Percentiles rank a stretch among this genome's conserved stretches.
phyloP scores from a whole-genome alignment of 345 rosid species.

The Pugionium cornutum region DNA sequence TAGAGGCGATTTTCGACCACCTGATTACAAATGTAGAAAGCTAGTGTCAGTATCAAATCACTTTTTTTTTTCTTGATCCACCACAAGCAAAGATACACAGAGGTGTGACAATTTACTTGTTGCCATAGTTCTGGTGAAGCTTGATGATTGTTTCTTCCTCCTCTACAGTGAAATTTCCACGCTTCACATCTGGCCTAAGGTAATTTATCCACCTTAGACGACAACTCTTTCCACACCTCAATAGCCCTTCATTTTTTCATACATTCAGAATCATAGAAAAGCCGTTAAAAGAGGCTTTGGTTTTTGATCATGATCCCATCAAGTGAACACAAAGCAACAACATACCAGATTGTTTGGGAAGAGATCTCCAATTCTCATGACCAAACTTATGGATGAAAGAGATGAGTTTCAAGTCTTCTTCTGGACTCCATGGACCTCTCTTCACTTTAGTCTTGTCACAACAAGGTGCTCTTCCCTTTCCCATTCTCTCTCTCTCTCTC shows the following conservation, averaged over 20 bases:
- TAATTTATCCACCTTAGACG: slow-evolving; percentile 92
- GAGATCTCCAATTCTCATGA: slow-evolving; percentile 73
- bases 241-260: slow-evolving; percentile 50
- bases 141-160: slow-evolving; percentile 69
- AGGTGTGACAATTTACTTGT: slow-evolving; percentile 51
- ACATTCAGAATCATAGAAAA: slow-evolving; percentile 14
- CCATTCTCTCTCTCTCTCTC: slow-evolving; percentile 44
- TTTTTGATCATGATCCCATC: slow-evolving; percentile 9
- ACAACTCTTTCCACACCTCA: slow-evolving; percentile 92
- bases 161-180: slow-evolving; percentile 74
- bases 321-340: slow-evolving; percentile 22
- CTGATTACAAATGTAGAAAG: slow-evolving; percentile 39
- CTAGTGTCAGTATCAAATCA: slow-evolving; percentile 21
- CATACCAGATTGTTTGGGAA: slow-evolving; percentile 65
- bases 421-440: slow-evolving; percentile 98
- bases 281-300: slow-evolving; percentile 6
- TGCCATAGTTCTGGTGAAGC: slow-evolving; percentile 65
- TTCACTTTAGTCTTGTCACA: slow-evolving; percentile 88
- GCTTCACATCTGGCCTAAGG: slow-evolving; percentile 80
- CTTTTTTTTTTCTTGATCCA: not conserved
- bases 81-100: not conserved
- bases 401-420: slow-evolving; percentile 80
- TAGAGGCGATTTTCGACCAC: slow-evolving; percentile 91
- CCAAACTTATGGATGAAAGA: slow-evolving; percentile 69
- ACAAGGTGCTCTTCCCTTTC: slow-evolving; percentile 91